These are phyloP conservation scores for Penicillium simplicissimum DNA, from an alignment of 495 filamentous ascomycete genomes.

Conservation along the genomic window DNA sequence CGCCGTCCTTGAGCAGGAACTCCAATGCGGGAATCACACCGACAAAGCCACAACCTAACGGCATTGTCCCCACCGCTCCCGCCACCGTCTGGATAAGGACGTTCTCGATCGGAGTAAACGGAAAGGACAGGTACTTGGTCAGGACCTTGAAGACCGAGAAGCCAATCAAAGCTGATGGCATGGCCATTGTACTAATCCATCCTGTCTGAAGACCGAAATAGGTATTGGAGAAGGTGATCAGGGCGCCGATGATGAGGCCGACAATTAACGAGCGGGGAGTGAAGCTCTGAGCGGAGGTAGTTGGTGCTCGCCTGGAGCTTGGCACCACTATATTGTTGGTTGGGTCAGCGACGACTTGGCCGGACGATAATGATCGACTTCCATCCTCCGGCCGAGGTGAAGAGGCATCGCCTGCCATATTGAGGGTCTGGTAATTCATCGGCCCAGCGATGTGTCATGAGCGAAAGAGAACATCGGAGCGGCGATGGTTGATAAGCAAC, in stretches of 20 bases:
- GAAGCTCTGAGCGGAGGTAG: constrained; percentile 59
- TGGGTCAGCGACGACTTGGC: constrained; percentile 1
- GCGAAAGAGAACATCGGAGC: background rate
- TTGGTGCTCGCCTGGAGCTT: constrained; percentile 11
- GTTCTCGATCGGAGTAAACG: constrained; percentile 94
- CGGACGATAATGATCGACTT: constrained; percentile 15
- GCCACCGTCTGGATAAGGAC: constrained; percentile 97
- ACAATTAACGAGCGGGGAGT: constrained; percentile 78
- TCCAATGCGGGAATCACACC: constrained; percentile 91
- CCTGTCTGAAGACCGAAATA: constrained; percentile 98
- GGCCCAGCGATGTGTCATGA: constrained; percentile 18
- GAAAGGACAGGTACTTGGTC: constrained; percentile 65
- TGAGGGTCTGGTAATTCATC: constrained; percentile 46
- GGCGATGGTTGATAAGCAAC: constrained; percentile 17
- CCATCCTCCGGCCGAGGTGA: constrained; percentile 7
- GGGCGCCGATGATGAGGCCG: constrained; percentile 78
- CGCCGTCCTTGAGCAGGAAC: constrained; percentile 72
- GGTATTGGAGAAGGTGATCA: constrained; percentile 95
- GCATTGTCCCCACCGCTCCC: constrained; percentile 94
- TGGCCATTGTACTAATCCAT: constrained; percentile 83
- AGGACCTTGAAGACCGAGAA: constrained; percentile 91
- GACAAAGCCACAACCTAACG: constrained; percentile 92
- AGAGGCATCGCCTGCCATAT: constrained; percentile 33
- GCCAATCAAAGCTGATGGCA: constrained; percentile 94
- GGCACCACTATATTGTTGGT: background rate